Evolutionary conservation across 73 alveolate genomes (phyloP).

Genomic region (Paramecium tetraurelia): DNA sequence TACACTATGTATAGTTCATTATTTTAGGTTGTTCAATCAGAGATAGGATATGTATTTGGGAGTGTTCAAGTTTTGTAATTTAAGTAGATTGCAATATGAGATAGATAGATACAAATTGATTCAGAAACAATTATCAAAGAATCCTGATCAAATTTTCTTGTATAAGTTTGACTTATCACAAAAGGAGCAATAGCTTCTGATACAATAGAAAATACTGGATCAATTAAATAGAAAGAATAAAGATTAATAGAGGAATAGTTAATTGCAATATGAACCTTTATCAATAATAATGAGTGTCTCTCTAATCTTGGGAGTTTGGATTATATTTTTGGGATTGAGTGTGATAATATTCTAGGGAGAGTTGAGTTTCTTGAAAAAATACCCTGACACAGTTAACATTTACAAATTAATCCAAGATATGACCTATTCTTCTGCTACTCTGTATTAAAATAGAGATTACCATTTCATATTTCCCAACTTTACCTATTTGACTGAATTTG

Average conservation of each 20-base stretch:
- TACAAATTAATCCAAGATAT: constrained; percentile 1
- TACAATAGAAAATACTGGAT: background rate
- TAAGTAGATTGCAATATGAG: background rate
- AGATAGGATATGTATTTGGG: background rate
- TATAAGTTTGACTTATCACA: background rate
- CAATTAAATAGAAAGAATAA: background rate
- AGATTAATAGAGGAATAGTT: background rate
- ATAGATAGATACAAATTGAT: background rate
- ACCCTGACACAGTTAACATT: background rate
- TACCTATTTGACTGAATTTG: background rate
- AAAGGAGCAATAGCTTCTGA: background rate
- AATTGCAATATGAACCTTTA: background rate
- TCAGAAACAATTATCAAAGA: background rate
- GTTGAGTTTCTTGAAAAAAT: background rate
- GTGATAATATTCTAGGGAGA: background rate
- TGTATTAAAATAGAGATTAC: constrained; percentile 1
- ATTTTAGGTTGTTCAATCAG: background rate
- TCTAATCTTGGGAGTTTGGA: background rate
- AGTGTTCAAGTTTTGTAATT: background rate
- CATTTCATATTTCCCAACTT: background rate
- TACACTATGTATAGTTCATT: background rate
- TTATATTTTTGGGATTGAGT: background rate
- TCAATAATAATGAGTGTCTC: background rate
- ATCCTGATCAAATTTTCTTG: background rate
- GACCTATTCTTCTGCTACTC: background rate